Evolutionary conservation across 2,329 filamentous ascomycete species (phyloP).

Genomic region (Diaporthe helianthi): DNA sequence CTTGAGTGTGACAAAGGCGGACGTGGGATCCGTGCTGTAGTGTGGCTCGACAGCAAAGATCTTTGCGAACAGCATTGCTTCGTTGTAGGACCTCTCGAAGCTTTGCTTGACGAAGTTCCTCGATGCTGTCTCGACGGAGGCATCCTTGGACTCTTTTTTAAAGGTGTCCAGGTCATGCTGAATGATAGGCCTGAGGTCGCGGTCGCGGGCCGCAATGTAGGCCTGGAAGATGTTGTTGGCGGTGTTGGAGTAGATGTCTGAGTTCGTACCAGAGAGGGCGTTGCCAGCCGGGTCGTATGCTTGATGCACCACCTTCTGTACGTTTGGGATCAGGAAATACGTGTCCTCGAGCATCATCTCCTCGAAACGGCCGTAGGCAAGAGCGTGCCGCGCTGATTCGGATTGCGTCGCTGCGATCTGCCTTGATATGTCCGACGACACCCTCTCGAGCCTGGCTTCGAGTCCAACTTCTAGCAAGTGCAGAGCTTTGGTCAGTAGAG

Average conservation of each 20-base stretch:
- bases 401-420: constrained; percentile 64
- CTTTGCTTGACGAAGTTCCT: constrained; percentile 66
- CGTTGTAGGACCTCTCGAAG: constrained; percentile 64
- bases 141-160: constrained; percentile 57
- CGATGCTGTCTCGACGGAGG: constrained; percentile 60
- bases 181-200: constrained; percentile 58
- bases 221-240: constrained; percentile 61
- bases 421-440: constrained; percentile 60
- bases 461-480: constrained; percentile 68
- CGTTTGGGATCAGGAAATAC: constrained; percentile 62
- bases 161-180: constrained; percentile 63
- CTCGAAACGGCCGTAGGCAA: constrained; percentile 66
- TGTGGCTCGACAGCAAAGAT: constrained; percentile 64
- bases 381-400: constrained; percentile 64
- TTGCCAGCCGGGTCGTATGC: constrained; percentile 62
- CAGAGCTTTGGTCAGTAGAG: constrained; percentile 74
- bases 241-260: constrained; percentile 61
- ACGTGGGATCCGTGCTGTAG: constrained; percentile 57
- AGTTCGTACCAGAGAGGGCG: constrained; percentile 51
- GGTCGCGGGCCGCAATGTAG: constrained; percentile 60
- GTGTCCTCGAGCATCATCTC: constrained; percentile 62
- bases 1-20: constrained; percentile 59
- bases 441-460: constrained; percentile 57
- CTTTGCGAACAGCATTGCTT: constrained; percentile 59
- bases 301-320: constrained; percentile 58